Conservation (phyloP, 1,139 yeast species). For the Kodamaea derodonti region DNA sequence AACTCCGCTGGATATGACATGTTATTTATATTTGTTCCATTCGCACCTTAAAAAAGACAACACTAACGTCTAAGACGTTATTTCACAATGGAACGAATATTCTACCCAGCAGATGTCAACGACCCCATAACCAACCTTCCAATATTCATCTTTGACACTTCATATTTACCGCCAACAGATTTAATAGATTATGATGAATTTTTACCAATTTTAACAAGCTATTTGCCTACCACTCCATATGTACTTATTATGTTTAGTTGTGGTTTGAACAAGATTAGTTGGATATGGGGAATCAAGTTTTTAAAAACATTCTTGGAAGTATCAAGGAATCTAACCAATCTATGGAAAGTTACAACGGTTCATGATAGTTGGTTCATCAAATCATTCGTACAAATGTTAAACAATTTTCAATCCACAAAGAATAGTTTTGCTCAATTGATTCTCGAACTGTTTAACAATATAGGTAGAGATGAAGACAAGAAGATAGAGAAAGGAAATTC, state of each 20-base stretch:
- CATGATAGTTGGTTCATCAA: constrained; percentile 92
- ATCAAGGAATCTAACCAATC: constrained; percentile 35
- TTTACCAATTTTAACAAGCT: constrained; percentile 35
- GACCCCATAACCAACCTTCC: constrained; percentile 66
- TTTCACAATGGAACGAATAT: constrained; percentile 45
- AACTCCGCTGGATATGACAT: too few relatives aligned
- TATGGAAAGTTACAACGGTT: constrained; percentile 69
- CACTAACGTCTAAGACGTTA: too few relatives aligned
- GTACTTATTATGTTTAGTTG: constrained; percentile 73
- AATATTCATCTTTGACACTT: constrained; percentile 69
- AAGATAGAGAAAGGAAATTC: neutral
- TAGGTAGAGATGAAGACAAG: constrained; percentile 1
- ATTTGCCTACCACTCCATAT: constrained; percentile 55
- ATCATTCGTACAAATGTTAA: constrained; percentile 69
- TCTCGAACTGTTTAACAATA: constrained; percentile 25
- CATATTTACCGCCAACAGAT: constrained; percentile 64
- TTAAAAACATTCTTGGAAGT: constrained; percentile 64
- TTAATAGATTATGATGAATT: constrained; percentile 38
- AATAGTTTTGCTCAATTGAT: constrained; percentile 27
- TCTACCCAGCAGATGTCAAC: constrained; percentile 52
- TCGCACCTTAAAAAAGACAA: too few relatives aligned
- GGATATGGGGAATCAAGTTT: constrained; percentile 80
- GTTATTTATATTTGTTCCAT: too few relatives aligned
- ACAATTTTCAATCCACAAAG: constrained; percentile 43
- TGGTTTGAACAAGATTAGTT: constrained; percentile 62